Evolutionary conservation across 768 basidiomycete genomes (phyloP), one percentile per base, ranked within the genome.

Genomic region (Kondoa malvinella): DNA sequence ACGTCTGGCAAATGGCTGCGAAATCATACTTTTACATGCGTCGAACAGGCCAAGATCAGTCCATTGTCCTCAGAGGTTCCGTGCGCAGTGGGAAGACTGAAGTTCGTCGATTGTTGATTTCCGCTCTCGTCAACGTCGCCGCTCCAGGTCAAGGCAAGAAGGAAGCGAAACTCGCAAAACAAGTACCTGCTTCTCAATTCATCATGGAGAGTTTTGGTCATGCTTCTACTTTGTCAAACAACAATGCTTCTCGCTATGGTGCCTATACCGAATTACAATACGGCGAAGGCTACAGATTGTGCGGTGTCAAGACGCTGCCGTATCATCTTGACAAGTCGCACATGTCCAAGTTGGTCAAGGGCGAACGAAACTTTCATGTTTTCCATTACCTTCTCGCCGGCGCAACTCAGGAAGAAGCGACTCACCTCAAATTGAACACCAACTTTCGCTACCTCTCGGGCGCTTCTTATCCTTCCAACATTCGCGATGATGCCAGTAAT

Each of bases 261-360:
- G 92, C 94, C 77, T 99, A 99, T 77, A 95, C 92, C 58, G 95
- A 99, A 75, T 82, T 99, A 0, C 95, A 97, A 78, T 97, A 96
- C 79, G 88, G 84, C 65, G 92, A 96, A 34, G 86, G 88, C 26
- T 92, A 92, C 4, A 83, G 92, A 2, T 79, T 97, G 0, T 85
- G 81, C 59, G 95, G 95, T 70, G 80, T 90, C 76, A 97, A 97
- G 77, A 92, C 91, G 0, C 85, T 97, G 71, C 92, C 96, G 75
- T 96, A 99, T 79, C 94, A 94, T 25, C 83, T 89, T 12, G 84
- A 85, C 26, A 84, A 88, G 25, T 91, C 96, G 77, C 85, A 92
- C 12, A 90, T 96, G n/a, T 83, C 89, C 3, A 84, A 85, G 26
- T 83, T 88, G 0, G 88, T 89, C 0, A 88, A 86, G 0, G 92